Evolutionary conservation across 2,329 filamentous ascomycete species (phyloP).

Genomic region (Diaporthe australafricana): DNA sequence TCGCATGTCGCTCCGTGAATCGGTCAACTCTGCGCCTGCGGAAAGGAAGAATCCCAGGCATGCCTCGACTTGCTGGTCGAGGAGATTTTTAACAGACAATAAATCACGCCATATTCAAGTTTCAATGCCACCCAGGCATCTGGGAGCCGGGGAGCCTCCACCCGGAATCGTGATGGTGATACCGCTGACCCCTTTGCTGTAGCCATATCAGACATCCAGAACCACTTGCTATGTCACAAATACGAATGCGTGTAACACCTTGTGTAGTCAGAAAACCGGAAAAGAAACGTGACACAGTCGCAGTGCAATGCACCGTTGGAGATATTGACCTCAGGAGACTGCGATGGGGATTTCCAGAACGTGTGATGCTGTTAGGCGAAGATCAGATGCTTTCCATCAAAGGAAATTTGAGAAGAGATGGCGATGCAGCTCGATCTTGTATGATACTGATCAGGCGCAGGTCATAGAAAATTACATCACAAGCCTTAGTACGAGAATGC

Average conservation of each 20-base stretch:
- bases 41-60: neutral
- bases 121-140: neutral
- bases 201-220: neutral
- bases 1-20: neutral
- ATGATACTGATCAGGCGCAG: neutral
- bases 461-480: neutral
- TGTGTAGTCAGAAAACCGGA: neutral
- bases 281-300: neutral
- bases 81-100: neutral
- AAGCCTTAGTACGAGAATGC: neutral
- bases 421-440: neutral
- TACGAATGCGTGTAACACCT: neutral
- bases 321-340: neutral
- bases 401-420: neutral
- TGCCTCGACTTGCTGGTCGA: neutral
- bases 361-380: neutral
- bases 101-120: neutral
- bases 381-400: neutral
- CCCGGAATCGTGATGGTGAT: neutral
- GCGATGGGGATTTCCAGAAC: neutral
- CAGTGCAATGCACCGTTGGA: neutral
- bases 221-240: neutral
- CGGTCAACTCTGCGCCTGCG: neutral
- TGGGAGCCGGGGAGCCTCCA: neutral
- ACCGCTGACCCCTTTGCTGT: too few species aligned